Conservation (phyloP, 176 grass and related monocot genomes). For the Poa pratensis region DNA sequence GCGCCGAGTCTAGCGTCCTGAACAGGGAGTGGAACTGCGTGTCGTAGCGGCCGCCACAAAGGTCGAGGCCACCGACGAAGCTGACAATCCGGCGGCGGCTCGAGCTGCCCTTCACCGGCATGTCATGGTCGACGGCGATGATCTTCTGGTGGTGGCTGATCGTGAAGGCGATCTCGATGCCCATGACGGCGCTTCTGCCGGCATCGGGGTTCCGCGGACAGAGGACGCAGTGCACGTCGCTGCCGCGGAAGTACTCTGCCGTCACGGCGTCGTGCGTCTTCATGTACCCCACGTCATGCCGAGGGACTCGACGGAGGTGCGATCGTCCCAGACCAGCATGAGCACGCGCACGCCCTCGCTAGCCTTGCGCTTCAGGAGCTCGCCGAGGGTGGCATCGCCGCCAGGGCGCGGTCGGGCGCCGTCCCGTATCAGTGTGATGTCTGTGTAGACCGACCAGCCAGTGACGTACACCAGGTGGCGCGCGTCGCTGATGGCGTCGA, state of each 20-base stretch:
- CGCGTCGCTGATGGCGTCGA: conserved; percentile 71
- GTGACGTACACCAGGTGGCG: conserved; percentile 74
- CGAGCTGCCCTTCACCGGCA: conserved; percentile 53
- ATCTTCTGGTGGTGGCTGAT: conserved; percentile 90
- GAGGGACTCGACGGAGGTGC: conserved; percentile 58
- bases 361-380: conserved; percentile 84
- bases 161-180: conserved; percentile 55
- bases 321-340: conserved; percentile 89
- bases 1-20: conserved; percentile 68
- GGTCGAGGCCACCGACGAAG: conserved; percentile 81
- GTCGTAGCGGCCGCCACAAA: conserved; percentile 81
- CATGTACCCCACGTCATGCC: conserved; percentile 65
- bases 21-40: conserved; percentile 84
- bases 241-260: conserved; percentile 54
- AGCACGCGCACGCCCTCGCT: conserved; percentile 69
- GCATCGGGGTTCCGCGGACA: conserved; percentile 79
- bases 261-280: conserved; percentile 74
- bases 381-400: conserved; percentile 65
- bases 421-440: conserved; percentile 68
- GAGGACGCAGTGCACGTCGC: conserved; percentile 64
- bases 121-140: conserved; percentile 70
- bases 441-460: conserved; percentile 82
- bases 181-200: conserved; percentile 58
- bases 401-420: conserved; percentile 45
- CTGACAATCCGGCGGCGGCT: conserved; percentile 63